A percentile compares a stretch with the other conserved stretches of the same genome.
phyloP scores from a whole-genome alignment of 441 rosid genomes.

The Erodium texanum region DNA sequence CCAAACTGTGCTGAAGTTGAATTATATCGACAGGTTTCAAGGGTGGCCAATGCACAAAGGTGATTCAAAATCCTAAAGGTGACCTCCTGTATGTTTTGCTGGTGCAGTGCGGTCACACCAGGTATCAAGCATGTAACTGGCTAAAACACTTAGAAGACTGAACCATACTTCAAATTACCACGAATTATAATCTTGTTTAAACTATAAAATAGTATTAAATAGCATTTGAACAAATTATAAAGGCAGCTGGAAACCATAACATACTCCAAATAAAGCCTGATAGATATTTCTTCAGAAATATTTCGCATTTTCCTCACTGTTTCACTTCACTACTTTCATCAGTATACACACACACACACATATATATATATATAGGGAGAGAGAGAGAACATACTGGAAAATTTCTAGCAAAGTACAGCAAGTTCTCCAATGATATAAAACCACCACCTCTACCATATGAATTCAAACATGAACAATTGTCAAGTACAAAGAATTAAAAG shows the following conservation, averaged over 20 bases:
- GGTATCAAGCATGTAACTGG: background rate
- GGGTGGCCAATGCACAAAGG: background rate
- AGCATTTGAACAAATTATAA: background rate
- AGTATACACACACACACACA: background rate
- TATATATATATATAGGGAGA: too few species aligned
- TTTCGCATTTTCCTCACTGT: background rate
- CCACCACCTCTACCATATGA: constrained; percentile 68
- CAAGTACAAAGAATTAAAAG: background rate
- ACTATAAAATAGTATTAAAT: background rate
- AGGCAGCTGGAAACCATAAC: background rate
- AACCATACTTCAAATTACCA: background rate
- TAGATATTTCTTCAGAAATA: background rate
- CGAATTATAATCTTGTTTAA: too few species aligned
- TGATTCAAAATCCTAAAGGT: background rate
- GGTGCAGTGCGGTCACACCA: background rate
- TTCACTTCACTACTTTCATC: background rate
- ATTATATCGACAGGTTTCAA: background rate
- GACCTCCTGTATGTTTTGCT: background rate
- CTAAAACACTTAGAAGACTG: background rate
- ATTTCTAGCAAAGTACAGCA: constrained; percentile 72
- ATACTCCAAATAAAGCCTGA: background rate
- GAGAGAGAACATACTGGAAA: constrained; percentile 54
- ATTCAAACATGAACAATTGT: background rate
- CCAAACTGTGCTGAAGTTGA: background rate
- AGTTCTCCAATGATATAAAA: constrained; percentile 75